Percentiles rank a stretch among this genome's conserved stretches.
phyloP scores from a whole-genome alignment of 495 filamentous ascomycete species.

The Geopyxis carbonaria region DNA sequence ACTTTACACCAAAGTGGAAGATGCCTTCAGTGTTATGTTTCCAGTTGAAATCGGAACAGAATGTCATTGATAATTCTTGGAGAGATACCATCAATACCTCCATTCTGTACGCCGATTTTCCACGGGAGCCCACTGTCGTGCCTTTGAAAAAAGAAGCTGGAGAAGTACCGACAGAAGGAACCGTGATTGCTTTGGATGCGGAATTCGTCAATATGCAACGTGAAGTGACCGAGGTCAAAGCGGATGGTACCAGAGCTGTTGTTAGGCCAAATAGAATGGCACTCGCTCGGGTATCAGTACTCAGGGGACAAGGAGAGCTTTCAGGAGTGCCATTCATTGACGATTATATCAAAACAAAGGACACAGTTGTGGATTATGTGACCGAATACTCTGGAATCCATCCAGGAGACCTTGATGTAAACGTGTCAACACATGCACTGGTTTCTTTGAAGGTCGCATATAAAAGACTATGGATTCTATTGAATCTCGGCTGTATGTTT shows the following conservation, averaged over 20 bases:
- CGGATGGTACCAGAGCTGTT: constrained; percentile 70
- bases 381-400: constrained; percentile 85
- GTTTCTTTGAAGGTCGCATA: constrained; percentile 81
- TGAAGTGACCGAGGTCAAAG: constrained; percentile 82
- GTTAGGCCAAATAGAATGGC: constrained; percentile 71
- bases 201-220: constrained; percentile 86
- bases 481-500: constrained; percentile 87
- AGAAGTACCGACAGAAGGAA: constrained; percentile 52
- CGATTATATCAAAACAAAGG: constrained; percentile 82
- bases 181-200: constrained; percentile 75
- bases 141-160: constrained; percentile 24
- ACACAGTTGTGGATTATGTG: constrained; percentile 88
- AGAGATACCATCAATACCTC: constrained; percentile 65
- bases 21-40: constrained; percentile 70
- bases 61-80: constrained; percentile 70
- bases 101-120: constrained; percentile 59
- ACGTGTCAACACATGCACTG: constrained; percentile 55
- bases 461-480: constrained; percentile 92
- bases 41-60: constrained; percentile 57
- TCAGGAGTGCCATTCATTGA: constrained; percentile 85
- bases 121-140: constrained; percentile 7
- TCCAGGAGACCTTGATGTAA: constrained; percentile 61
- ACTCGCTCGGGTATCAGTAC: constrained; percentile 71
- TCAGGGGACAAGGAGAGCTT: constrained; percentile 55
- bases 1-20: constrained; percentile 83